These are phyloP conservation scores for Mixia osmundae DNA, from an alignment of 1,284 basidiomycete species.

Conservation along the genomic window DNA sequence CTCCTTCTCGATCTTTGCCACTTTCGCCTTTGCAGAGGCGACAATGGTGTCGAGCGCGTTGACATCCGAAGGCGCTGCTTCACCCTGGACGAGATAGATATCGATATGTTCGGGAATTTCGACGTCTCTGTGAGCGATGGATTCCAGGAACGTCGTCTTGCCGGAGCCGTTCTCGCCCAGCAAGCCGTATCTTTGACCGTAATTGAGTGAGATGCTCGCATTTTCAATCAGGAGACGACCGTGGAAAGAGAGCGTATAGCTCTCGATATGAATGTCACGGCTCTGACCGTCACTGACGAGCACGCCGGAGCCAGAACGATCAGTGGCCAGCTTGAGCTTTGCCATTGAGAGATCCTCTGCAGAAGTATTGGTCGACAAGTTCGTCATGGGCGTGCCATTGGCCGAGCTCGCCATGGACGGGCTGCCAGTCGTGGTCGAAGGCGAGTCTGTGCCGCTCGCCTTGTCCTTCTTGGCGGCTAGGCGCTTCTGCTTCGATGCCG, in stretches of 20 bases:
- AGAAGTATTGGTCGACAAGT: constrained; percentile 43
- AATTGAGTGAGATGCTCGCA: constrained; percentile 78
- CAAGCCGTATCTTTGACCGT: constrained; percentile 77
- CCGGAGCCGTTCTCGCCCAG: constrained; percentile 93
- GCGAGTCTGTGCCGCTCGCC: constrained; percentile 25
- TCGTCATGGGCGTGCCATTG: constrained; percentile 51
- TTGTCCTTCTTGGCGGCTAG: constrained; percentile 39
- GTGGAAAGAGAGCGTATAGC: constrained; percentile 90
- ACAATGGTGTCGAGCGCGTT: constrained; percentile 95
- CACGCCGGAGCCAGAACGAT: constrained; percentile 74
- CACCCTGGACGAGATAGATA: constrained; percentile 87
- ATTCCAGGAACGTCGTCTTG: constrained; percentile 38
- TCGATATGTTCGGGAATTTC: constrained; percentile 88
- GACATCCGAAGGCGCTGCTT: constrained; percentile 85
- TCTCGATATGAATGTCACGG: constrained; percentile 92
- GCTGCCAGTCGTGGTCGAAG: constrained; percentile 31
- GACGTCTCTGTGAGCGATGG: constrained; percentile 72
- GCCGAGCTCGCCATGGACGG: constrained; percentile 34
- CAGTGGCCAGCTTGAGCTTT: constrained; percentile 62
- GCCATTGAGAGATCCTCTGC: constrained; percentile 56
- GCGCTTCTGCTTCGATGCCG: constrained; percentile 35
- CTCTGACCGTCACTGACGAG: constrained; percentile 75
- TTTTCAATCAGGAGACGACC: constrained; percentile 79
- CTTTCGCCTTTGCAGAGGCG: constrained; percentile 75
- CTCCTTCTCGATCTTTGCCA: constrained; percentile 77